These are phyloP conservation scores for Durusdinium trenchii DNA, from an alignment of 73 alveolate genomes.

Conservation along the genomic window DNA sequence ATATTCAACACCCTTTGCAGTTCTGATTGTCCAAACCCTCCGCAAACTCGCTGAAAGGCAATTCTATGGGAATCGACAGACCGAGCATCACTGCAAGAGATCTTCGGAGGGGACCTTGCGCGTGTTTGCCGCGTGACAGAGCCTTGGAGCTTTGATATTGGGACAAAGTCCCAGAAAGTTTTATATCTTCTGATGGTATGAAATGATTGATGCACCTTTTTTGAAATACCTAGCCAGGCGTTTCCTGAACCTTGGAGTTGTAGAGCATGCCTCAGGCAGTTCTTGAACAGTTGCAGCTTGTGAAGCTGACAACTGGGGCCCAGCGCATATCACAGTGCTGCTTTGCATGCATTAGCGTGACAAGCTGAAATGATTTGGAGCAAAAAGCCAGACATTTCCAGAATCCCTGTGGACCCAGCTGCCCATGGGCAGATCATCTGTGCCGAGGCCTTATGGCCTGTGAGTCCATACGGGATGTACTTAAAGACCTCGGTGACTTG, in stretches of 20 bases:
- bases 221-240: too few species aligned
- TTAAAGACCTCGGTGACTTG: constrained; percentile 64
- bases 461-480: constrained; percentile 72
- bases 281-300: constrained; percentile 39
- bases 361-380: not conserved
- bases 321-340: constrained; percentile 49
- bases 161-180: not conserved
- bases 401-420: too few species aligned
- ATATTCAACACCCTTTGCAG: not conserved
- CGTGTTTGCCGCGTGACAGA: constrained; percentile 82
- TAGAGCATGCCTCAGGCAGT: not conserved
- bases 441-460: constrained; percentile 63
- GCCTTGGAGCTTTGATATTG: too few species aligned
- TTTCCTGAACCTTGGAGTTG: too few species aligned
- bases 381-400: not conserved
- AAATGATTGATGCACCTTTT: too few species aligned
- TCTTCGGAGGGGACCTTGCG: constrained; percentile 91
- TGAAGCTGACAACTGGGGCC: constrained; percentile 10
- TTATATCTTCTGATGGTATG: too few species aligned
- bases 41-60: not conserved
- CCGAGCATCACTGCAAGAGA: constrained; percentile 45
- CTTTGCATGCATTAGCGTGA: constrained; percentile 1
- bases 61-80: constrained; percentile 56
- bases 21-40: not conserved
- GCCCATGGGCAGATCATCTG: not conserved